Evolutionary conservation across 2,329 filamentous ascomycete species (phyloP).

Genomic region (Xylaria sp.): DNA sequence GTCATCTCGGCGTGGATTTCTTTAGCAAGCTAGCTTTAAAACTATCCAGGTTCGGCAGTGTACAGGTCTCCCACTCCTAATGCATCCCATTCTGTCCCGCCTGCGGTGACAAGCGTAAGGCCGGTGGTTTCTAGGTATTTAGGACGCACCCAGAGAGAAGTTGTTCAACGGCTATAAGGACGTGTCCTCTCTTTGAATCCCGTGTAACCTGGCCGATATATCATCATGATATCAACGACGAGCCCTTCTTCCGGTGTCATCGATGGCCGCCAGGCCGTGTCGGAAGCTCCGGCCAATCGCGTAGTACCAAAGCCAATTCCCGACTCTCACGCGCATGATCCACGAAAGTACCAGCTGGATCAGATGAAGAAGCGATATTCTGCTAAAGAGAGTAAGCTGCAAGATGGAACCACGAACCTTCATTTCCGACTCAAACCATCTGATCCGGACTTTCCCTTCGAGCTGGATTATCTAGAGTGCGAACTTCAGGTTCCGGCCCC

Average conservation of each 20-base stretch:
- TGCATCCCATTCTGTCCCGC: too few relatives aligned
- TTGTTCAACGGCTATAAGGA: neutral
- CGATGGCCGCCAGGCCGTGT: constrained; percentile 51
- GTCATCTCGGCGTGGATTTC: neutral
- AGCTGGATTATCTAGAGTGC: constrained; percentile 70
- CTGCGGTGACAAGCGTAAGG: too few relatives aligned
- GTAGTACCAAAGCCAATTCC: constrained; percentile 69
- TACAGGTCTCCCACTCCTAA: neutral
- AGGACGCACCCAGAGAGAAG: too few relatives aligned
- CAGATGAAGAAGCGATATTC: constrained; percentile 72
- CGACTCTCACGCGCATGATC: constrained; percentile 64
- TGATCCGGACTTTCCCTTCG: constrained; percentile 83
- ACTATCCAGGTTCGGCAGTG: neutral
- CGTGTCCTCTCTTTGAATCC: neutral
- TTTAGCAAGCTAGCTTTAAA: too few relatives aligned
- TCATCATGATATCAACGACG: constrained; percentile 45
- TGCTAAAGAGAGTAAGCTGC: constrained; percentile 47
- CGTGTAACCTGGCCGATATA: neutral
- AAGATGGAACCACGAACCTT: constrained; percentile 57
- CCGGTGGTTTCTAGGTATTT: too few relatives aligned
- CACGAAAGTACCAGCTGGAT: constrained; percentile 72
- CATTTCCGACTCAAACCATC: constrained; percentile 70
- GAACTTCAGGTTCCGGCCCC: constrained; percentile 63
- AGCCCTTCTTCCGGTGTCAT: constrained; percentile 31
- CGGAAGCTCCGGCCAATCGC: constrained; percentile 47